Percentiles rank a stretch among this genome's conserved stretches.
phyloP scores from a whole-genome alignment of 176 grass and related monocot species.

The Oryza glumipatula region DNA sequence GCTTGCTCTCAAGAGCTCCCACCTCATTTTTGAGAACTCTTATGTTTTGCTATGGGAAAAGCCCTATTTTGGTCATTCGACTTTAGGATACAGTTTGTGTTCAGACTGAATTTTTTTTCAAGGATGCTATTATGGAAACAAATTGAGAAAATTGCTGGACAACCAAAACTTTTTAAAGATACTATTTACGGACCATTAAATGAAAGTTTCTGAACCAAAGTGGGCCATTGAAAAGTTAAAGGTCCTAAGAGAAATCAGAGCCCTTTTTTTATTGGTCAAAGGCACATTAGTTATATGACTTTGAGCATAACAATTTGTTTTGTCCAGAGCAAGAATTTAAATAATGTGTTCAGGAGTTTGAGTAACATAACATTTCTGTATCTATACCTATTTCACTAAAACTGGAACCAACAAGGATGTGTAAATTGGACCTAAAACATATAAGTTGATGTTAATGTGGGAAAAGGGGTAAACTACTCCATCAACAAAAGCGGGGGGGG shows the following conservation, averaged over 20 bases:
- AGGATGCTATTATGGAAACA: slow-evolving; percentile 1
- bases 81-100: slow-evolving; percentile 3
- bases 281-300: not conserved
- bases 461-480: slow-evolving; percentile 7
- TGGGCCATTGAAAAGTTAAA: slow-evolving; percentile 5
- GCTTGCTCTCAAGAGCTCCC: not conserved
- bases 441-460: not conserved
- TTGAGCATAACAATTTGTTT: slow-evolving; percentile 14
- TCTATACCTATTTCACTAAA: slow-evolving; percentile 31
- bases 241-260: not conserved
- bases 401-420: not conserved
- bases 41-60: slow-evolving; percentile 5
- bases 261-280: not conserved
- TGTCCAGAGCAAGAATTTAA: not conserved
- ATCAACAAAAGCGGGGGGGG: not conserved
- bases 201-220: slow-evolving; percentile 3
- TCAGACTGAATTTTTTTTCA: not conserved
- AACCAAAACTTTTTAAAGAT: not conserved
- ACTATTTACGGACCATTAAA: slow-evolving; percentile 12
- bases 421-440: slow-evolving; percentile 31
- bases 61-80: not conserved
- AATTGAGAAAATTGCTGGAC: slow-evolving; percentile 8
- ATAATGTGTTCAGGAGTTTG: not conserved
- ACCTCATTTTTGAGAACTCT: not conserved
- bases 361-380: slow-evolving; percentile 20